These are phyloP conservation scores for Globisporangium irregulare DNA, from an alignment of 352 stramenopile genomes.

Conservation along the genomic window DNA sequence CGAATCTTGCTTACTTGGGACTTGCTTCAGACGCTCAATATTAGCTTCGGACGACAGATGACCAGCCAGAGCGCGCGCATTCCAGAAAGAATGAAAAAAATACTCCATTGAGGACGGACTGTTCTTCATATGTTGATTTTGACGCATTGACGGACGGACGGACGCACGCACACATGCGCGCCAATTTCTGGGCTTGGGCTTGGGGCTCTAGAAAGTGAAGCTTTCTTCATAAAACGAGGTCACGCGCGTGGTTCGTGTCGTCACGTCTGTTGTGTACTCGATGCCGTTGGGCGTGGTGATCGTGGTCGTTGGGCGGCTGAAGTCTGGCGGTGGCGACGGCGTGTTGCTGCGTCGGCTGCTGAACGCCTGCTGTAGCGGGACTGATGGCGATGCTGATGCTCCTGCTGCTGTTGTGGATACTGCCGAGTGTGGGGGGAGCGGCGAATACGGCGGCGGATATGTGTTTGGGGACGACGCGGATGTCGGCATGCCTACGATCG, in stretches of 20 bases:
- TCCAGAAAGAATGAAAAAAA: background rate
- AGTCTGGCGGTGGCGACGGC: background rate
- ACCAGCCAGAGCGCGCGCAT: background rate
- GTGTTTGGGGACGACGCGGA: conserved; percentile 20
- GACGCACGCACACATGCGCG: background rate
- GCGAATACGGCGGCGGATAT: background rate
- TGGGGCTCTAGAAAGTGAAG: conserved; percentile 44
- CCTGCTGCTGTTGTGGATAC: conserved; percentile 25
- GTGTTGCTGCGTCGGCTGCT: conserved; percentile 4
- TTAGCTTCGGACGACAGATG: background rate
- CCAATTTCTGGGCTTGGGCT: background rate
- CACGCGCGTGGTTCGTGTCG: conserved; percentile 15
- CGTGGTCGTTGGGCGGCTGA: conserved; percentile 14
- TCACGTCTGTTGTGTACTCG: conserved; percentile 22
- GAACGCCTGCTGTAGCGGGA: conserved; percentile 20
- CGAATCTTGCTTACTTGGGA: no score
- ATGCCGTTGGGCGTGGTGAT: conserved; percentile 23
- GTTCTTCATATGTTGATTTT: conserved; percentile 3
- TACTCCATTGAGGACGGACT: background rate
- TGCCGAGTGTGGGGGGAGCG: conserved; percentile 5
- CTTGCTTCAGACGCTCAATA: no score
- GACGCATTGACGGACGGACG: background rate
- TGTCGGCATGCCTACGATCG: conserved; percentile 38
- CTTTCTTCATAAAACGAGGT: conserved; percentile 53
- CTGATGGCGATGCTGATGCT: conserved; percentile 25